phyloP scores from a whole-genome alignment of 2,329 filamentous ascomycete species.

The Cercospora sesami region DNA sequence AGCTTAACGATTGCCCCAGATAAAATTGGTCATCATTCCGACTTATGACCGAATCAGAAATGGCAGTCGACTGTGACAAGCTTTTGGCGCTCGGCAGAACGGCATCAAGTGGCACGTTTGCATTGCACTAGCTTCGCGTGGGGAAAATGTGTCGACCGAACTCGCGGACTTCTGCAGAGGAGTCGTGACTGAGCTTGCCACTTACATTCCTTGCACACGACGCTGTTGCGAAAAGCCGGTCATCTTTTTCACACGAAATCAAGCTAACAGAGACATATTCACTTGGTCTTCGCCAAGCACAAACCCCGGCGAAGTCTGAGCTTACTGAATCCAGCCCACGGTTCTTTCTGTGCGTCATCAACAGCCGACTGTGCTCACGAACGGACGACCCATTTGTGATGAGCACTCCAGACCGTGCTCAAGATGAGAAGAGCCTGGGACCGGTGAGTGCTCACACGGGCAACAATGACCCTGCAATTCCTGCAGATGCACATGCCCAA shows the following conservation, averaged over 20 bases:
- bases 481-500: not conserved
- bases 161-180: not conserved
- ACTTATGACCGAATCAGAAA: not conserved
- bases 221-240: not conserved
- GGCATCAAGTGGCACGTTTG: conserved; percentile 5
- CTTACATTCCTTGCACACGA: not conserved
- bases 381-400: not conserved
- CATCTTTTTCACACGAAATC: not conserved
- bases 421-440: not conserved
- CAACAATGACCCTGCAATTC: not conserved
- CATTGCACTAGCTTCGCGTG: conserved; percentile 3
- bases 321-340: not conserved
- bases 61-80: not conserved
- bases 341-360: not conserved
- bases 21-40: not conserved
- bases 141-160: not conserved
- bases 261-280: not conserved
- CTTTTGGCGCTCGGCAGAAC: conserved; percentile 5
- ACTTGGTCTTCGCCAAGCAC: conserved; percentile 10
- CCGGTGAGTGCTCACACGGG: not conserved
- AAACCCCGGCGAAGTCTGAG: not conserved
- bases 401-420: not conserved
- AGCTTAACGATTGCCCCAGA: not conserved
- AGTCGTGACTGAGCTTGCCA: not conserved
- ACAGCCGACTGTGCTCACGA: not conserved